Conservation (phyloP, 2,329 filamentous ascomycete species). For the Monilinia polystroma region DNA sequence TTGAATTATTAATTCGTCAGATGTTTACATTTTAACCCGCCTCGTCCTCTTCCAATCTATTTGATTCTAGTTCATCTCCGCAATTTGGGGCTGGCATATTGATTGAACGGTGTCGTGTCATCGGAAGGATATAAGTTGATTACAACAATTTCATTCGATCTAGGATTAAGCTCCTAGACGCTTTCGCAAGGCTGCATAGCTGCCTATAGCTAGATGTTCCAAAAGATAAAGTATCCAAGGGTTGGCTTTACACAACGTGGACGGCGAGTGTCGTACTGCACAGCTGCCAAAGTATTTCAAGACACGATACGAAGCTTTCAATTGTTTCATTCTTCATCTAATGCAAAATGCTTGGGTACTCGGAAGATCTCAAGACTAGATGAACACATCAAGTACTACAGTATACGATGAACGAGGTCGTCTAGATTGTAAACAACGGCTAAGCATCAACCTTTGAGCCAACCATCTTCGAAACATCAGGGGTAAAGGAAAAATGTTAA, state of each 20-base stretch:
- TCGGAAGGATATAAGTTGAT: not conserved
- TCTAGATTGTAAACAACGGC: too few relatives aligned
- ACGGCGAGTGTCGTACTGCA: not conserved
- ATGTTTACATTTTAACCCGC: not conserved
- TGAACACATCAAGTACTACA: too few relatives aligned
- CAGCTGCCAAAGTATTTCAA: not conserved
- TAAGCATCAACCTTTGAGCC: too few relatives aligned
- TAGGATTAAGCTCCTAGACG: not conserved
- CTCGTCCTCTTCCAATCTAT: conserved; percentile 10
- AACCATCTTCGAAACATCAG: not conserved
- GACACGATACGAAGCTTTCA: not conserved
- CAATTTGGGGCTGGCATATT: not conserved
- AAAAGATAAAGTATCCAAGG: too few relatives aligned
- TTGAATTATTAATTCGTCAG: not conserved
- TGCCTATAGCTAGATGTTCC: too few relatives aligned
- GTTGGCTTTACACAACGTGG: too few relatives aligned
- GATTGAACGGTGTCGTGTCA: not conserved
- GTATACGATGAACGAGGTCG: too few relatives aligned
- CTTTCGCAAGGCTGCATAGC: not conserved
- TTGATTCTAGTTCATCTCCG: conserved; percentile 11
- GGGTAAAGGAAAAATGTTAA: not conserved
- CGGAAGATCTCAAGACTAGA: too few relatives aligned
- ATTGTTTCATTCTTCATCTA: too few relatives aligned
- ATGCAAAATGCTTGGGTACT: too few relatives aligned
- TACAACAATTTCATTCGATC: not conserved